Conservation (phyloP, 2,329 filamentous ascomycete genomes). For the Curvularia sp. region DNA sequence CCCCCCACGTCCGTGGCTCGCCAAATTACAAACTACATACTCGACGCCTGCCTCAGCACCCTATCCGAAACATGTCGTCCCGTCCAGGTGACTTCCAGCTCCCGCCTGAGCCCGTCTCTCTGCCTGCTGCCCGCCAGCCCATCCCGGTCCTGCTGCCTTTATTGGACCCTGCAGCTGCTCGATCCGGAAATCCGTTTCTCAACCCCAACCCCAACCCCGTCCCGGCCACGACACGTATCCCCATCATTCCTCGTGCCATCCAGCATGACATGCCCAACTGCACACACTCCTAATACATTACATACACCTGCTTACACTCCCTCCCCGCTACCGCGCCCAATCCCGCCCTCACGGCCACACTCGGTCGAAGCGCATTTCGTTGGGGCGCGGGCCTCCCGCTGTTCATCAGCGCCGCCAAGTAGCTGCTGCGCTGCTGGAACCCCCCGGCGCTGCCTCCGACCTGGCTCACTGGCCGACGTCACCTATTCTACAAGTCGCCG, state of each 20-base stretch:
- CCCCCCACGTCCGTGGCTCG: slow-evolving; percentile 18
- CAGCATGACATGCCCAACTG: too few species aligned
- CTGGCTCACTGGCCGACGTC: slow-evolving; percentile 22
- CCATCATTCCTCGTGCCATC: not conserved
- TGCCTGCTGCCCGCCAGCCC: not conserved
- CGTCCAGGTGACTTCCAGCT: slow-evolving; percentile 27
- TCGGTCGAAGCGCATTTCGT: slow-evolving; percentile 17
- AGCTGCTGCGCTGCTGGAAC: slow-evolving; percentile 12
- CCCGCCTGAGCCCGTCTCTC: not conserved
- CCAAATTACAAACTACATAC: slow-evolving; percentile 4
- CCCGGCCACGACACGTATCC: not conserved
- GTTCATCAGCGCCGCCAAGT: slow-evolving; percentile 24
- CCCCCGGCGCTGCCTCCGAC: slow-evolving; percentile 23
- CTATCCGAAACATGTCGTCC: slow-evolving; percentile 18
- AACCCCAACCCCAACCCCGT: not conserved
- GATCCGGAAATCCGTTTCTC: slow-evolving; percentile 14
- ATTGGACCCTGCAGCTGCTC: slow-evolving; percentile 42
- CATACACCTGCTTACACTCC: not conserved
- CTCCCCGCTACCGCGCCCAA: not conserved
- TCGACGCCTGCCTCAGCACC: not conserved
- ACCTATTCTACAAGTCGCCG: slow-evolving; percentile 4
- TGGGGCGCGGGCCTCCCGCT: slow-evolving; percentile 22
- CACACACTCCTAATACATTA: not conserved
- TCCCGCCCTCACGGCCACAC: slow-evolving; percentile 8
- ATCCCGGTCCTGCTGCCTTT: slow-evolving; percentile 15